Percentiles rank a stretch among this genome's conserved stretches.
Evolutionary conservation across 2,329 filamentous ascomycete species (phyloP).

Genomic region (Aspergillus cejpii): DNA sequence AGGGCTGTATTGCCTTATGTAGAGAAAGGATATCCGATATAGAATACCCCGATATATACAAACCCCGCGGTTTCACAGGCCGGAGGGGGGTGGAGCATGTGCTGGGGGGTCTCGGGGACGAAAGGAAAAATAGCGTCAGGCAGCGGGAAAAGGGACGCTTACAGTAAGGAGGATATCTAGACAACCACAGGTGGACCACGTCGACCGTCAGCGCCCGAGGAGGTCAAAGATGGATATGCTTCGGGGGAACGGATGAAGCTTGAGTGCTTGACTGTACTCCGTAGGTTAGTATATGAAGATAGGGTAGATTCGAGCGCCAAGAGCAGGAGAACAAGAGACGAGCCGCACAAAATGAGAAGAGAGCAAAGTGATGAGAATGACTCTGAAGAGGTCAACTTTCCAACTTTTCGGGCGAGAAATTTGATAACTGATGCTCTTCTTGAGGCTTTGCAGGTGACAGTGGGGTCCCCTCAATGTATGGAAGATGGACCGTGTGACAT

Average conservation of each 20-base stretch:
- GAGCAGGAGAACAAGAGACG: conserved; percentile 5
- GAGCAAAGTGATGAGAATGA: background rate
- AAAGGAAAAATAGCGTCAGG: conserved; percentile 15
- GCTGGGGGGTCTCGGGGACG: conserved; percentile 2
- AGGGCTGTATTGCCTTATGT: background rate
- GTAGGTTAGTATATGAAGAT: conserved; percentile 3
- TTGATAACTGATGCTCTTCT: background rate
- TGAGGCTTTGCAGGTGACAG: background rate
- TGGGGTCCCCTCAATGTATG: background rate
- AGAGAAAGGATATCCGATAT: background rate
- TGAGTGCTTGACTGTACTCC: conserved; percentile 4
- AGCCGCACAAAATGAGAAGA: background rate
- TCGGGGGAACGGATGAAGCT: conserved; percentile 33
- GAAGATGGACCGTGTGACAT: background rate
- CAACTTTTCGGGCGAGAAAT: too few species aligned
- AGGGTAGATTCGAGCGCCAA: conserved; percentile 9
- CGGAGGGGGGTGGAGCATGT: background rate
- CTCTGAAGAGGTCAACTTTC: too few species aligned
- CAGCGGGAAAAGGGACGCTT: conserved; percentile 22
- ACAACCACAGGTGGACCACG: conserved; percentile 12
- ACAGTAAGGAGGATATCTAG: conserved; percentile 8
- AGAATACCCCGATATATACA: background rate
- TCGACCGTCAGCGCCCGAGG: conserved; percentile 11
- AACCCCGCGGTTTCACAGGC: background rate
- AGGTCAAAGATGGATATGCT: conserved; percentile 12